Evolutionary conservation across 345 rosid species (phyloP), one percentile per base, ranked within the genome.

Genomic region (Alliaria petiolata): DNA sequence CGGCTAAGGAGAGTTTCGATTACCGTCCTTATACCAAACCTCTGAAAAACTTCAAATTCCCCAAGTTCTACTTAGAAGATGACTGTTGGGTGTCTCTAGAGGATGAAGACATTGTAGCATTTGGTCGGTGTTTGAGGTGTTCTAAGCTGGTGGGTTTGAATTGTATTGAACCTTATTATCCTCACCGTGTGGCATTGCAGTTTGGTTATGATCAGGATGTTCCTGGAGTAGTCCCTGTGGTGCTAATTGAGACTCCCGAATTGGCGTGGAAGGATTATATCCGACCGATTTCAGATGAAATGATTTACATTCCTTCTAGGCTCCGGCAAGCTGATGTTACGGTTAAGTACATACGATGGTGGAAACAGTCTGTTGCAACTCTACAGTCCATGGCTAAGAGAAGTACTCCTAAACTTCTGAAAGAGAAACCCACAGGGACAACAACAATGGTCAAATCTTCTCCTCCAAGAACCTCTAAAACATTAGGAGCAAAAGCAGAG

Each of bases 191-290:
- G 36, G 58, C 75, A 8, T 44, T 70, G 40, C 75, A 70, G 35
- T 70, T 70, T 36, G 75, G 75, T 4, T 70, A 44, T 16, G 75
- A 70, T 70, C 65, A 57, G 8, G 75, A 70, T 70, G 45, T 70
- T 59, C 75, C 75, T 20, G 75, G 75, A 13, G 56, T 70, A 34
- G 75, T 70, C 54, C 75, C 67, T 10, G 74, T 25, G 33, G 60
- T 25, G 55, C 14, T 30, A 3, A 49, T 8, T 10, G 67, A 70
- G 66, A 47, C 57, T 7, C 58, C 75, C 4, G 67, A 70, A 15
- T 0, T 47, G 25, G 75, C 75, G 4, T 70, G 75, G 75, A 59
- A 59, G 50, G 75, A 70, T 58, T 72, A 72, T 9, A 61, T 31
- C 17, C 47, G 60, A 16, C 70, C 64, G 6, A 50, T 71, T 39